Base-by-base conservation (phyloP, 2,329 filamentous ascomycete genomes). In the Botrytis hyacinthi region DNA sequence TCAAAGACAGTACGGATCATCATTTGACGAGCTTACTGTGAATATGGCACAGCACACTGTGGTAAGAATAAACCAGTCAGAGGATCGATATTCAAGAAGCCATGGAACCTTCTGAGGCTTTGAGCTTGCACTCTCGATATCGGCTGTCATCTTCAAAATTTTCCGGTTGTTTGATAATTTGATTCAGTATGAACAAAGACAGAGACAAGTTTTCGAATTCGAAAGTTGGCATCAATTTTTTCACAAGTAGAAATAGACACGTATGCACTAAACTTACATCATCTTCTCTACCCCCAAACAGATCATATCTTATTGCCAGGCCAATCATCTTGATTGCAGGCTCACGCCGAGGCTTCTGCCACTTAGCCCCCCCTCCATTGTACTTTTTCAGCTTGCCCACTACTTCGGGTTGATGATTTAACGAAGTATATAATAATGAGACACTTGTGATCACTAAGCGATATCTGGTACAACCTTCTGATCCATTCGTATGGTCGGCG, bases 71-170 rank as follows among this genome's bases (percentile, higher is more conserved):
- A 68, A 75, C 72, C 72, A 72, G 32, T 63, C 71, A 44, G 74
- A 75, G 20, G 74, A 75, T 22, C 74, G 68, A 29, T 68, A 70
- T 83, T 40, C 80, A 22, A 71, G 57, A 16, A 71, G 69, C 69
- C 69, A 71, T 71, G 69, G 69, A 22, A 29, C 8, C 57, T 63
- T 71, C 20, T 37, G 57, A 71, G 26, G n/a, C 42, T 48, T 71
- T 22, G 42, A 29, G 37, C 40, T 62, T 44, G 57, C 69, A 18
- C 42, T 71, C 42, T 71, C 69, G 16, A 63, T 71, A 51, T 71
- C 69, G 22, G 32, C 57, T 63, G 69, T 29, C 69, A 71, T 71
- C 29, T 62, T 71, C 22, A 29, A n/a, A 18, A 48, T 16, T 46
- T 68, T 54, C 46, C 46, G 26, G 48, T 57, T 68, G 14, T 63